Conservation (phyloP, 805 yeast species). For the Wickerhamomyces kurtzmanii region DNA sequence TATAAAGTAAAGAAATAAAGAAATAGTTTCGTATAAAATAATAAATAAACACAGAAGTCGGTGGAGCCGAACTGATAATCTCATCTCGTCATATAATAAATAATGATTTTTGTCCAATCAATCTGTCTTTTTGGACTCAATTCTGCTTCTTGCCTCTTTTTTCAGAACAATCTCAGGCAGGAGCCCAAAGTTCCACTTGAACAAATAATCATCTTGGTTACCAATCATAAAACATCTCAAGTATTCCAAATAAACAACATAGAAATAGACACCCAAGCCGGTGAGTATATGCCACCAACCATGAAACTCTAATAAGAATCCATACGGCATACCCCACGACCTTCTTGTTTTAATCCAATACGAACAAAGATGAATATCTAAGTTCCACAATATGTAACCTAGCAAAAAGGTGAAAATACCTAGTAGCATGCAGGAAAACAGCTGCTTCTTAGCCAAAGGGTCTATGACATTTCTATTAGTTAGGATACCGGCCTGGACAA, state of each 20-base stretch:
- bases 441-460: slow-evolving; percentile 29
- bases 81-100: no score
- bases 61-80: no score
- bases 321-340: slow-evolving; percentile 70
- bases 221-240: slow-evolving; percentile 58
- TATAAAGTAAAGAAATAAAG: no score
- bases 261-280: slow-evolving; percentile 81
- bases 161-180: slow-evolving; percentile 46
- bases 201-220: slow-evolving; percentile 41
- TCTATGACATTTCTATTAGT: slow-evolving; percentile 45
- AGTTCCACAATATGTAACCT: slow-evolving; percentile 83
- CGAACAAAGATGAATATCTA: slow-evolving; percentile 74
- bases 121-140: no score
- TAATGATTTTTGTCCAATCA: no score
- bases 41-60: no score
- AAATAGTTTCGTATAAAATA: no score
- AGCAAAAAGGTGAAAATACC: slow-evolving; percentile 56
- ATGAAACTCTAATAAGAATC: slow-evolving; percentile 81
- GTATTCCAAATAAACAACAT: slow-evolving; percentile 70
- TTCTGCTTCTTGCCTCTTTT: no score
- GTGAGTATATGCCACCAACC: slow-evolving; percentile 97
- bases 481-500: slow-evolving; percentile 46
- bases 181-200: slow-evolving; percentile 49
- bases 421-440: slow-evolving; percentile 43
- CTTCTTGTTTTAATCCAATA: slow-evolving; percentile 51